phyloP scores from a whole-genome alignment of 192 early-diverging fungal species.

The Fimicolochytrium jonesii region DNA sequence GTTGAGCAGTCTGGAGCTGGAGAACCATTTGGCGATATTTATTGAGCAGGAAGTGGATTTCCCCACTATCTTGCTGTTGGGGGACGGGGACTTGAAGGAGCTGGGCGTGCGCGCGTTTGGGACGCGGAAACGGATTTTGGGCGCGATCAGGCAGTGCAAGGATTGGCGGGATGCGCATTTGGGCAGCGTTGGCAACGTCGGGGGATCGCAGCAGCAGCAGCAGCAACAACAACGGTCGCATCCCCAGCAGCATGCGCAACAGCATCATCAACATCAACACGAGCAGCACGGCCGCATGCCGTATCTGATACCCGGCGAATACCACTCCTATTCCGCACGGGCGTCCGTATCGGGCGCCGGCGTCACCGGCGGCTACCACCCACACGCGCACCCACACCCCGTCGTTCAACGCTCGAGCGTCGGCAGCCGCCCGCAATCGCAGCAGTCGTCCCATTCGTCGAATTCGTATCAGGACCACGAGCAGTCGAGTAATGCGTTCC shows the following conservation, averaged over 20 bases:
- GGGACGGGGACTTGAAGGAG: conserved; percentile 45
- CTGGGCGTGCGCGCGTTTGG: conserved; percentile 50
- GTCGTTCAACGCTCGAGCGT: conserved; percentile 8
- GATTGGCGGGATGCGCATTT: conserved; percentile 1
- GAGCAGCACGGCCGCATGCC: background rate
- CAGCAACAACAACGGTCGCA: background rate
- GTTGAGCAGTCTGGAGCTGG: conserved; percentile 36
- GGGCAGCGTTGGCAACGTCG: background rate
- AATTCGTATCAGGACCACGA: background rate
- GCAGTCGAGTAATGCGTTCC: too few species aligned
- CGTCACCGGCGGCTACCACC: background rate
- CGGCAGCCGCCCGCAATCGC: conserved; percentile 9
- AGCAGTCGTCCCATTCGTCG: background rate
- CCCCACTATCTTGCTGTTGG: conserved; percentile 37
- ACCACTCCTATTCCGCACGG: background rate
- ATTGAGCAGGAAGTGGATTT: conserved; percentile 51
- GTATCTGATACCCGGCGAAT: background rate
- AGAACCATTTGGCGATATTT: conserved; percentile 37
- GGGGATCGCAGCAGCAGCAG: background rate
- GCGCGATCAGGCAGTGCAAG: conserved; percentile 41
- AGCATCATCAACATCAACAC: conserved; percentile 10
- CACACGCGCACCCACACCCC: background rate
- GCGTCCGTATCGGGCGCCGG: background rate
- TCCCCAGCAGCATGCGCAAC: background rate
- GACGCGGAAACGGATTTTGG: conserved; percentile 43